These are phyloP conservation scores for Phytophthora brassicae DNA, from an alignment of 352 stramenopile genomes.

Conservation along the genomic window DNA sequence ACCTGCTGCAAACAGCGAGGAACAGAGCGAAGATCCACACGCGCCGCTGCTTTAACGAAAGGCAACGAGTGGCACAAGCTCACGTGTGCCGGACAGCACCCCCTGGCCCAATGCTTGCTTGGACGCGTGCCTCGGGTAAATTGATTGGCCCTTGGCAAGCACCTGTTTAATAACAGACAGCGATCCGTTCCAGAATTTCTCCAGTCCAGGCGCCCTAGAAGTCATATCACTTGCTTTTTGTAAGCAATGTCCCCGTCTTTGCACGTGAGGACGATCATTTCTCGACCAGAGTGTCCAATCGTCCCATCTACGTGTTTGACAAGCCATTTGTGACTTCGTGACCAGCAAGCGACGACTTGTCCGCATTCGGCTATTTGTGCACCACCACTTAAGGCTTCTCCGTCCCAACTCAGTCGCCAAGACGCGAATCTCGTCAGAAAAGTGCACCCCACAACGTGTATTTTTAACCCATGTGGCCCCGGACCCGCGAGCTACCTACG, in stretches of 20 bases:
- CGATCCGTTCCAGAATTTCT: slow-evolving; percentile 2
- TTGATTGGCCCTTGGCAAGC: slow-evolving; percentile 6
- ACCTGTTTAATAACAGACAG: background rate
- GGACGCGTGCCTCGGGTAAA: slow-evolving; percentile 15
- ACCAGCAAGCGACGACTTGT: background rate
- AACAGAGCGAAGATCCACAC: slow-evolving; percentile 18
- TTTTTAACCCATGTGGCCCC: slow-evolving; percentile 32
- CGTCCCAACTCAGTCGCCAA: background rate
- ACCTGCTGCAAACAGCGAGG: slow-evolving; percentile 10
- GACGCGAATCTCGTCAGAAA: slow-evolving; percentile 8
- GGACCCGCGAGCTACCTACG: slow-evolving; percentile 34
- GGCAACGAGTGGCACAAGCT: slow-evolving; percentile 13
- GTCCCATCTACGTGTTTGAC: slow-evolving; percentile 12
- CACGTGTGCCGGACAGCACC: slow-evolving; percentile 19
- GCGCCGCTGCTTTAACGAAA: slow-evolving; percentile 24
- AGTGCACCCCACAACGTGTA: background rate
- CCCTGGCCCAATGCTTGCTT: slow-evolving; percentile 17
- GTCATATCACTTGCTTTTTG: slow-evolving; percentile 5
- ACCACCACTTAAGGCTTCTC: background rate
- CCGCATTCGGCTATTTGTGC: slow-evolving; percentile 29
- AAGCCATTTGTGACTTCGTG: slow-evolving; percentile 14
- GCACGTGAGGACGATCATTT: slow-evolving; percentile 3
- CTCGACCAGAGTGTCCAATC: background rate
- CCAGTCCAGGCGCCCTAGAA: slow-evolving; percentile 17
- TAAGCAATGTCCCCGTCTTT: slow-evolving; percentile 2